Percentiles rank a stretch among this genome's conserved stretches.
Evolutionary conservation across 73 alveolate genomes (phyloP).

Genomic region (Strombidium stylifer): DNA sequence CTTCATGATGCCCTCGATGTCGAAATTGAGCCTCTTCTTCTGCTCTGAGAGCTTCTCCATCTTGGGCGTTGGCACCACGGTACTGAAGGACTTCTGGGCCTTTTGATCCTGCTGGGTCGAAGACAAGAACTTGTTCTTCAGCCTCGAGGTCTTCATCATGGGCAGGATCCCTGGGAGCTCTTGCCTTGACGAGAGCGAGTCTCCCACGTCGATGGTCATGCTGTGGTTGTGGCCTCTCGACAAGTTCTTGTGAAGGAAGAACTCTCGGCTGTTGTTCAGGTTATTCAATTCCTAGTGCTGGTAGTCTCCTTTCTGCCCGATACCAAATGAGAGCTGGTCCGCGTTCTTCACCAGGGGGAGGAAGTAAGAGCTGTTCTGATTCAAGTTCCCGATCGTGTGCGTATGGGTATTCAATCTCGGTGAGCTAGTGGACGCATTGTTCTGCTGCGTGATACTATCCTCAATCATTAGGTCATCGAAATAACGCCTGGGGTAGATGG

Average conservation of each 20-base stretch:
- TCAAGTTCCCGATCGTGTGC: not conserved
- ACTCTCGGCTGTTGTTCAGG: not conserved
- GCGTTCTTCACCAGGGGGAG: not conserved
- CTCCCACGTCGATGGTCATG: not conserved
- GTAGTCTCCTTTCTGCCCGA: conserved; percentile 16
- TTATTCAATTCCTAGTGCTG: not conserved
- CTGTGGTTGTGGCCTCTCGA: not conserved
- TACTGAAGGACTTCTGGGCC: not conserved
- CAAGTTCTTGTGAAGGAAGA: not conserved
- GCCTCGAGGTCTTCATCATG: not conserved
- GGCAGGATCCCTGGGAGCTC: not conserved
- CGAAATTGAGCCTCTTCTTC: not conserved
- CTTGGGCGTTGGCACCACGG: not conserved
- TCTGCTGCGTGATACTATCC: conserved; percentile 12
- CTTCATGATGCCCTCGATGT: conserved; percentile 33
- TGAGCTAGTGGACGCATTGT: too few relatives aligned
- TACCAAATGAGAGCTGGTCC: conserved; percentile 7
- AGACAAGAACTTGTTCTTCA: not conserved
- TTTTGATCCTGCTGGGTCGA: not conserved
- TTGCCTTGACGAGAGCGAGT: not conserved
- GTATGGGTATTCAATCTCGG: not conserved
- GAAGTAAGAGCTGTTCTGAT: not conserved
- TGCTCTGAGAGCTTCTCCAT: not conserved
- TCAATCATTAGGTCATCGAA: conserved; percentile 24
- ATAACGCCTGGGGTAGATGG: conserved; percentile 21